Conservation (phyloP, 2,329 filamentous ascomycete genomes). For the Colletotrichum eleusines region DNA sequence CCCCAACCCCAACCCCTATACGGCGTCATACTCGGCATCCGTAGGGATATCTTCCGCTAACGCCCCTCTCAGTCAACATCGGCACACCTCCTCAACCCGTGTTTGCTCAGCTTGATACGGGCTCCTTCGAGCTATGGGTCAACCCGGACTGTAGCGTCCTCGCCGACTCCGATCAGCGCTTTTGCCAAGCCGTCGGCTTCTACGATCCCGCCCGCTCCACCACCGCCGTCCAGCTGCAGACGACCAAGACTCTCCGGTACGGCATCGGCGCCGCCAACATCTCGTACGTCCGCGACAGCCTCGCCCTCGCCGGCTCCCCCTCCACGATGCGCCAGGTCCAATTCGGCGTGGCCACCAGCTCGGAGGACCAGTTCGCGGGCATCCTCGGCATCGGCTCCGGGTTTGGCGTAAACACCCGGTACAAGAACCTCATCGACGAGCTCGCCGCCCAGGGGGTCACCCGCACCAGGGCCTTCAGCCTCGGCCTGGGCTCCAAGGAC, state of each 20-base stretch:
- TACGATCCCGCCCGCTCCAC: constrained; percentile 59
- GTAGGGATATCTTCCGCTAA: neutral
- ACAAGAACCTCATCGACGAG: constrained; percentile 66
- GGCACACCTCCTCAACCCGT: constrained; percentile 67
- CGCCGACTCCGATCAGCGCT: constrained; percentile 53
- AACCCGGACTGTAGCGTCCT: constrained; percentile 70
- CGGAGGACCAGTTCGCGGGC: constrained; percentile 62
- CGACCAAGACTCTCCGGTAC: constrained; percentile 59
- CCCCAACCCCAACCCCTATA: neutral
- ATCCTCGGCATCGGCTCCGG: constrained; percentile 84
- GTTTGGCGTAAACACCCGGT: constrained; percentile 57
- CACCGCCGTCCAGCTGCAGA: constrained; percentile 50
- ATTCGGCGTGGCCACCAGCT: constrained; percentile 72
- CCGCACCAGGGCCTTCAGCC: constrained; percentile 71
- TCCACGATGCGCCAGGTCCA: constrained; percentile 64
- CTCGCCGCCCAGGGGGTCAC: constrained; percentile 65
- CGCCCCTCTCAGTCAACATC: constrained; percentile 54
- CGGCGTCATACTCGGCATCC: neutral
- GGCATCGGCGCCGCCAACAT: constrained; percentile 65
- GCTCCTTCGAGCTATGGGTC: constrained; percentile 71
- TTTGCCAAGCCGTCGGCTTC: constrained; percentile 60
- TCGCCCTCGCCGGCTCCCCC: constrained; percentile 55
- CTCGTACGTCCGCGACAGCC: constrained; percentile 61
- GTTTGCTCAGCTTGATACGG: constrained; percentile 69
- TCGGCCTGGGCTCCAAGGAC: constrained; percentile 73